A percentile compares a stretch with the other conserved stretches of the same genome.
Evolutionary conservation across 768 basidiomycete genomes (phyloP).

Genomic region (Pleurotus sapidus): DNA sequence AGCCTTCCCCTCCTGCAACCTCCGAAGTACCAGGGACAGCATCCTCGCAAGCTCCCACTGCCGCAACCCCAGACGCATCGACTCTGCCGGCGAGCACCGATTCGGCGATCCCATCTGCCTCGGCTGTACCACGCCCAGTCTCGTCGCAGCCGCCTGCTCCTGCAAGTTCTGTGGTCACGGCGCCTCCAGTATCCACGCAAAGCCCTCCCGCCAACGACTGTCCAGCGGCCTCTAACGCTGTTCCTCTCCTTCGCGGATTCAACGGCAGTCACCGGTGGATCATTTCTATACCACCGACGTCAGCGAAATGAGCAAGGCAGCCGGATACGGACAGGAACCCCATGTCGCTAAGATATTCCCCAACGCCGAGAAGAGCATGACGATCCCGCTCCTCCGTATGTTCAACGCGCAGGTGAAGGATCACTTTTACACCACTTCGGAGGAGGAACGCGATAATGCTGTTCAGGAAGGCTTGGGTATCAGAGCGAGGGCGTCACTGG

Average conservation of each 20-base stretch:
- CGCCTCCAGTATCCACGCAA: not conserved
- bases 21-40: too few species aligned
- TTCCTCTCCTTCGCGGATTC: slow-evolving; percentile 1
- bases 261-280: not conserved
- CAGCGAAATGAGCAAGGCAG: not conserved
- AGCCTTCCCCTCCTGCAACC: too few species aligned
- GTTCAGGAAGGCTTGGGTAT: not conserved
- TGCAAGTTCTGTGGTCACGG: too few species aligned
- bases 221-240: not conserved
- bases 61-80: too few species aligned
- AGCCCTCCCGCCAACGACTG: not conserved
- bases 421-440: slow-evolving; percentile 2
- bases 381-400: not conserved
- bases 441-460: not conserved
- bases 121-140: too few species aligned
- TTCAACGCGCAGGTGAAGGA: not conserved
- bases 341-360: not conserved
- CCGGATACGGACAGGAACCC: not conserved
- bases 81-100: too few species aligned
- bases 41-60: too few species aligned
- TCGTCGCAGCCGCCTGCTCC: too few species aligned
- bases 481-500: not conserved
- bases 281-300: not conserved
- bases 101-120: too few species aligned
- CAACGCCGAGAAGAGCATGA: not conserved